These are phyloP conservation scores for Fermentozyma sake DNA, from an alignment of 1,139 yeast species.

Conservation along the genomic window DNA sequence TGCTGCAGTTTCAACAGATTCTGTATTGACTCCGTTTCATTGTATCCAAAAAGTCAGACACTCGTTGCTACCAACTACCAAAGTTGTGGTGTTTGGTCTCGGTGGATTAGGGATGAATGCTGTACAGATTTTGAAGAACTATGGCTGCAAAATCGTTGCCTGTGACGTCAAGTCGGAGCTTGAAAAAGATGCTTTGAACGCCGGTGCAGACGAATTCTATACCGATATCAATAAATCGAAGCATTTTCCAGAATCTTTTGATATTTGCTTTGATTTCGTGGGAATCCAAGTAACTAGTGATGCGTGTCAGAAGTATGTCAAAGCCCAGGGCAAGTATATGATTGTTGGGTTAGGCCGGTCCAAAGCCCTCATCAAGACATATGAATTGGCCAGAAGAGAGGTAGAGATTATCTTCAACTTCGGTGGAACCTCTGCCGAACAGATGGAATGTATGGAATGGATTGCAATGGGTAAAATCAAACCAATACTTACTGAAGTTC, in stretches of 20 bases:
- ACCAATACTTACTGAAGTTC: constrained; percentile 31
- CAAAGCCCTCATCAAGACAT: constrained; percentile 28
- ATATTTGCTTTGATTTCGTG: constrained; percentile 42
- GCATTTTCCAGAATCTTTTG: constrained; percentile 31
- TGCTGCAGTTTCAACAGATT: constrained; percentile 49
- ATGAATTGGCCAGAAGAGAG: constrained; percentile 38
- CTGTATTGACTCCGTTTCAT: constrained; percentile 50
- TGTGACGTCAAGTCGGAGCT: constrained; percentile 34
- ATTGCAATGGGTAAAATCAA: constrained; percentile 35
- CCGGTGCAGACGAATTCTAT: constrained; percentile 44
- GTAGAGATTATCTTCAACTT: constrained; percentile 37
- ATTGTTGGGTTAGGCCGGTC: constrained; percentile 43
- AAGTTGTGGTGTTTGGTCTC: constrained; percentile 42
- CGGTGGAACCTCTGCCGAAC: constrained; percentile 47
- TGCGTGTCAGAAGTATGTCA: constrained; percentile 29
- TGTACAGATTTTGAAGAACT: constrained; percentile 38
- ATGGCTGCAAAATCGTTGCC: constrained; percentile 39
- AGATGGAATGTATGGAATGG: constrained; percentile 43
- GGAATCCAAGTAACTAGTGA: constrained; percentile 39
- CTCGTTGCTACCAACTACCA: constrained; percentile 29
- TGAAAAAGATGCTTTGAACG: constrained; percentile 23
- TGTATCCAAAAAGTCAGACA: constrained; percentile 39
- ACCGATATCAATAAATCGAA: constrained; percentile 24
- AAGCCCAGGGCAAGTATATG: constrained; percentile 34
- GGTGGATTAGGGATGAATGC: constrained; percentile 53